phyloP scores from a whole-genome alignment of 305 asterid genomes.

The Fraxinus velutina region DNA sequence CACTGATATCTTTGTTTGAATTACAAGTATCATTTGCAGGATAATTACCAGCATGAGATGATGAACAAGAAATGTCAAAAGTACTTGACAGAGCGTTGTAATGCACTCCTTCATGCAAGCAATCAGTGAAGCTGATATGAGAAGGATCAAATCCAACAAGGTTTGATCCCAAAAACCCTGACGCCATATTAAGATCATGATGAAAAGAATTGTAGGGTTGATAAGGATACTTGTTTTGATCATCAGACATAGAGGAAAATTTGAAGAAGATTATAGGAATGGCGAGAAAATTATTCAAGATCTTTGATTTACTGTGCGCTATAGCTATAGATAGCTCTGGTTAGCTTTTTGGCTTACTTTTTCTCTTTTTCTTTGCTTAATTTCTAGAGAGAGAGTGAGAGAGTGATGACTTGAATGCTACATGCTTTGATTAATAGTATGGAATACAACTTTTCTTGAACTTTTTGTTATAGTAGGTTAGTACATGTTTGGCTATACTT shows the following conservation, averaged over 20 bases:
- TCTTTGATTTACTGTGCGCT: conserved; percentile 20
- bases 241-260: conserved; percentile 43
- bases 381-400: conserved; percentile 6
- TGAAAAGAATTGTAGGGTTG: conserved; percentile 28
- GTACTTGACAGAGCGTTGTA: conserved; percentile 44
- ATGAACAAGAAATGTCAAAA: conserved; percentile 37
- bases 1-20: neutral
- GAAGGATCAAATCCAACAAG: conserved; percentile 34
- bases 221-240: conserved; percentile 23
- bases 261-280: conserved; percentile 11
- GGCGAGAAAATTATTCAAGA: conserved; percentile 18
- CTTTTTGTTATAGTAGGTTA: neutral
- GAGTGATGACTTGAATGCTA: neutral
- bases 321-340: conserved; percentile 21
- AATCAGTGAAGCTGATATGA: conserved; percentile 42
- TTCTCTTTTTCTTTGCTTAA: conserved; percentile 5
- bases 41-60: conserved; percentile 26
- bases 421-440: conserved; percentile 1
- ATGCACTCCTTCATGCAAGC: conserved; percentile 41
- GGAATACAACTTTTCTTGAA: neutral
- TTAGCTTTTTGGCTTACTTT: conserved; percentile 25
- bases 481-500: neutral
- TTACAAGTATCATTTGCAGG: conserved; percentile 18
- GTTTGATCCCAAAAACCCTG: conserved; percentile 28
- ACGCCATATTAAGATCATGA: conserved; percentile 36